These are phyloP conservation scores for Dipodascopsis uninucleata DNA, from an alignment of 805 yeast species.

Conservation along the genomic window DNA sequence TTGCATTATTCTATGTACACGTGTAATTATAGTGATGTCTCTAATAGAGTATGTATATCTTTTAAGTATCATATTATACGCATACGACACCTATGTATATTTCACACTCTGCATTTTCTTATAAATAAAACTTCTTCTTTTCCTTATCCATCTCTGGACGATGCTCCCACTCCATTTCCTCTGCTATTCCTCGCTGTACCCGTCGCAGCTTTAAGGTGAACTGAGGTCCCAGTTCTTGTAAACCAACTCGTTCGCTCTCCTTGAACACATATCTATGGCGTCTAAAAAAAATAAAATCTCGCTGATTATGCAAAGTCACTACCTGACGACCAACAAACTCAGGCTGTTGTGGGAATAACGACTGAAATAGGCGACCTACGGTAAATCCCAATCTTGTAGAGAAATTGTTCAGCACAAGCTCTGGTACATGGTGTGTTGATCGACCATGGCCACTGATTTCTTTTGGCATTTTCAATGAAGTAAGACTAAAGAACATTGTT, in stretches of 20 bases:
- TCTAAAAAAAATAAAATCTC: constrained; percentile 93
- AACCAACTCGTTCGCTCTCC: constrained; percentile 87
- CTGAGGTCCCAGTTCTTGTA: constrained; percentile 96
- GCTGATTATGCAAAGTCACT: constrained; percentile 89
- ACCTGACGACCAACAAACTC: constrained; percentile 95
- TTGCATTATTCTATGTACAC: no score
- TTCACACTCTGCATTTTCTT: constrained; percentile 24
- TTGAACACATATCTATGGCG: constrained; percentile 88
- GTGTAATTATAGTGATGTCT: no score
- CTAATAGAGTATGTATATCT: no score
- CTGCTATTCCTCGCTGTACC: constrained; percentile 84
- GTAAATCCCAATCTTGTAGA: constrained; percentile 89
- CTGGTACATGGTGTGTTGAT: constrained; percentile 88
- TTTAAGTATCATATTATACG: no score
- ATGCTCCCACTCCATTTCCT: constrained; percentile 95
- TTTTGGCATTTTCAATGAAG: constrained; percentile 72
- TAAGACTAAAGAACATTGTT: constrained; percentile 81
- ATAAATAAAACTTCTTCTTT: constrained; percentile 85
- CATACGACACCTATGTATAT: no score
- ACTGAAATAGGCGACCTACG: constrained; percentile 86
- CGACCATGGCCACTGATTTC: constrained; percentile 83
- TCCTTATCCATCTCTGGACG: constrained; percentile 95
- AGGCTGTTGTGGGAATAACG: constrained; percentile 87
- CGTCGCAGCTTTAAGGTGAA: constrained; percentile 86
- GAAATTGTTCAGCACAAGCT: constrained; percentile 86